Conservation (phyloP, 2,329 filamentous ascomycete species). For the Aspergillus glaucus region DNA sequence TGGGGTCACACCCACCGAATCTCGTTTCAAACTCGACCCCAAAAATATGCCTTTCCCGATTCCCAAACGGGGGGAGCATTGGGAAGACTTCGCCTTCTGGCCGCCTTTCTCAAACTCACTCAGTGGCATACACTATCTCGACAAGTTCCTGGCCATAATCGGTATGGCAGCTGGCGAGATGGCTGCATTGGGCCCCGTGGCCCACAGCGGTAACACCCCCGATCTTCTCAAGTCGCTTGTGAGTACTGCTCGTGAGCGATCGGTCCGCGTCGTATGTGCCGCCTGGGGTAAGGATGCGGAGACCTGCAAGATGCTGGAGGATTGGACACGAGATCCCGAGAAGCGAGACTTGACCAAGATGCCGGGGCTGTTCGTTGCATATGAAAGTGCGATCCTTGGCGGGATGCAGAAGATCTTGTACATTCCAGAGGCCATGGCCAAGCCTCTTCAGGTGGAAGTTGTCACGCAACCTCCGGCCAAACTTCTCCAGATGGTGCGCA, state of each 20-base stretch:
- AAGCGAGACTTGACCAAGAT: conserved; percentile 83
- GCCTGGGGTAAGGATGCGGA: conserved; percentile 93
- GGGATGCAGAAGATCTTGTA: conserved; percentile 96
- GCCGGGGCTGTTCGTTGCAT: conserved; percentile 77
- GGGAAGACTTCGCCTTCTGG: conserved; percentile 96
- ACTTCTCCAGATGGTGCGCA: conserved; percentile 80
- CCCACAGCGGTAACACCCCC: conserved; percentile 48
- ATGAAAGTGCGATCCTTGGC: conserved; percentile 72
- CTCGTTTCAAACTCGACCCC: conserved; percentile 72
- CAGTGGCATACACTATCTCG: conserved; percentile 84
- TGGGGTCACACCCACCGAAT: conserved; percentile 55
- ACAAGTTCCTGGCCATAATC: conserved; percentile 72
- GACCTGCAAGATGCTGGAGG: conserved; percentile 84
- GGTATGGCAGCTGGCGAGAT: conserved; percentile 85
- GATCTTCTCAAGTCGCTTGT: conserved; percentile 74
- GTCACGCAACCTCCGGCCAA: conserved; percentile 81
- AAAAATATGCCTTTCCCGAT: conserved; percentile 70
- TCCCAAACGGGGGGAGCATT: conserved; percentile 72
- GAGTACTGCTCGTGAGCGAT: conserved; percentile 72
- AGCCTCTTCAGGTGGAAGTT: conserved; percentile 67
- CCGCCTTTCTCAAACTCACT: conserved; percentile 87
- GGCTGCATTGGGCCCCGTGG: conserved; percentile 65
- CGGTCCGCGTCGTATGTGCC: conserved; percentile 74
- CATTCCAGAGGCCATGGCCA: conserved; percentile 75
- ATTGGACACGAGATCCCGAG: conserved; percentile 81